phyloP scores from a whole-genome alignment of 2,329 filamentous ascomycete species.

The Hymenoscyphus infarciens region DNA sequence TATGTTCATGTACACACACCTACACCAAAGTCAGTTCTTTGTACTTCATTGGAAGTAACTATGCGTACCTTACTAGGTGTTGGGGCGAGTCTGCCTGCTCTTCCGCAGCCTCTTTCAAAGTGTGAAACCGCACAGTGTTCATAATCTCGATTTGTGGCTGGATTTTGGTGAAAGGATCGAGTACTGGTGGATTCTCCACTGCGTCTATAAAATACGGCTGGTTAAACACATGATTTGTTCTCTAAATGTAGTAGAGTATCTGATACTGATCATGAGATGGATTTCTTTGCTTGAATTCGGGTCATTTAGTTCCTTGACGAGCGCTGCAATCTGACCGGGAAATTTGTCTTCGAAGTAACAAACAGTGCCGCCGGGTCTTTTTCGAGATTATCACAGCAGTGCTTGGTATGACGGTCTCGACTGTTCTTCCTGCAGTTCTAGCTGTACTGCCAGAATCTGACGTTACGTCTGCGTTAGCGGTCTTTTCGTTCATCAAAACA shows the following conservation, averaged over 20 bases:
- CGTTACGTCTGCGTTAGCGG: slow-evolving; percentile 3
- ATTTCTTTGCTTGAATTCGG: neutral
- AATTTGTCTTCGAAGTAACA: slow-evolving; percentile 2
- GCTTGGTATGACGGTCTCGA: slow-evolving; percentile 1
- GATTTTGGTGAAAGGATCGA: neutral
- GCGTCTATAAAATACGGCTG: neutral
- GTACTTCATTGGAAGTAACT: neutral
- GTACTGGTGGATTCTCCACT: neutral
- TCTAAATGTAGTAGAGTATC: neutral
- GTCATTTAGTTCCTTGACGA: neutral
- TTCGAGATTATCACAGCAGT: neutral
- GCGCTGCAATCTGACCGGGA: slow-evolving; percentile 3
- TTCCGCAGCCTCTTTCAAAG: neutral
- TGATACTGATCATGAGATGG: slow-evolving; percentile 1
- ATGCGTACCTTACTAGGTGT: neutral
- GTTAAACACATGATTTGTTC: slow-evolving; percentile 1
- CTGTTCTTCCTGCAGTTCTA: slow-evolving; percentile 1
- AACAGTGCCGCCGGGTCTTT: slow-evolving; percentile 2
- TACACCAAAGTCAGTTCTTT: neutral
- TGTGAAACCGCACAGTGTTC: neutral
- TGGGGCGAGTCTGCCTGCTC: neutral
- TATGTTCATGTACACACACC: slow-evolving; percentile 5
- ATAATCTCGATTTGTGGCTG: neutral
- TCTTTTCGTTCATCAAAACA: slow-evolving; percentile 4
- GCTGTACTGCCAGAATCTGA: neutral